Base-by-base conservation (phyloP, 345 rosid genomes). In the Adansonia digitata region DNA sequence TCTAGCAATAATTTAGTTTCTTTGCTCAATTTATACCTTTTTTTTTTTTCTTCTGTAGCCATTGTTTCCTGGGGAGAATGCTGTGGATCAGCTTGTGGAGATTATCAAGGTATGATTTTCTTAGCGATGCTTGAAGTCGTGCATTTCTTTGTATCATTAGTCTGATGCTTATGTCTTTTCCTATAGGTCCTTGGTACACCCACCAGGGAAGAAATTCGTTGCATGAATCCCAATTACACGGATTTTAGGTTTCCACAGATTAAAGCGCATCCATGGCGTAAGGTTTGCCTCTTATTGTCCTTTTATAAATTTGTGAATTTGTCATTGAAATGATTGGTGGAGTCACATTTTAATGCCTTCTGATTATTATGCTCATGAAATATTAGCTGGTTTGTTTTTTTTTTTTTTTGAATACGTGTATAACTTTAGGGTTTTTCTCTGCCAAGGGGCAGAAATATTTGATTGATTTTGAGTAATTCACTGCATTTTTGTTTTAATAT, bases 81-180 rank as follows among this genome's bases (percentile, higher is more conserved):
- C 93, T 14, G 97, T 93, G n/a, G 98, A 87, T 63, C 97, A 91
- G 83, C 98, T 93, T 35, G 98, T 93, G 46, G 98, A 93, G 89
- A 91, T 91, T n/a, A 93, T 93, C 69, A 93, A 91, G 85, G 97
- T 93, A 81, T 78, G 71, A 11, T 22, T 70, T 64, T 27, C 46
- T n/a, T 26, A 1, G 8, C 37, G 27, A 52, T 45, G 46, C 53
- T 61, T 45, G 22, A 35, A 52, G 35, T 52, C 9, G 9, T 20
- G 26, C 49, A 51, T 39, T 14, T 80, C 59, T 35, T 26, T 34
- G 35, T 11, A 61, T 61, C 56, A 52, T 13, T 35, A 7, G 48
- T 69, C 13, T 53, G 53, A 51, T 49, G 39, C 71, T 60, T 70
- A 57, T 72, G 31, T 74, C 45, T 79, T 24, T 74, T 55, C 71